Conservation (phyloP, 2,329 filamentous ascomycete genomes). For the Chaetomiaceae sp. region DNA sequence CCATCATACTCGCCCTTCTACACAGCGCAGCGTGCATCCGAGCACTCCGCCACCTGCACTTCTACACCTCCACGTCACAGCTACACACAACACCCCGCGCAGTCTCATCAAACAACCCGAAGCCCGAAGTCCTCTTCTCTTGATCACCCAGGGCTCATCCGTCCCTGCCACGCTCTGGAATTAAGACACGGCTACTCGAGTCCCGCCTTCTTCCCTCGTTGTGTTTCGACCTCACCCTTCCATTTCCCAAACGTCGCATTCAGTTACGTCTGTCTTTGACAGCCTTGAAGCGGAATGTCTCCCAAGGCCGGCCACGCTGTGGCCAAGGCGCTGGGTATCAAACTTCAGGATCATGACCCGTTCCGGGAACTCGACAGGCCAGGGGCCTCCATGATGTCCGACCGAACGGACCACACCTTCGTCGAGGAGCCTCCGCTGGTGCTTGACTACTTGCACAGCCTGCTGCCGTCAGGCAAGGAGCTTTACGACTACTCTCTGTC, state of each 20-base stretch:
- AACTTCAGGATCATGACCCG: constrained; percentile 64
- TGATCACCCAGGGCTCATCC: too few relatives aligned
- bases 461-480: constrained; percentile 56
- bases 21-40: not conserved
- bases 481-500: constrained; percentile 59
- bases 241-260: too few relatives aligned
- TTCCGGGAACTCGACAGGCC: constrained; percentile 60
- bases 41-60: not conserved
- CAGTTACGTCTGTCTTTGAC: not conserved
- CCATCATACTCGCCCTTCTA: too few relatives aligned
- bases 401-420: constrained; percentile 69
- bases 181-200: too few relatives aligned
- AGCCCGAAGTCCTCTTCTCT: too few relatives aligned
- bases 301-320: constrained; percentile 63
- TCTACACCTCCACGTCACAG: not conserved
- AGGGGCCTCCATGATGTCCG: constrained; percentile 75
- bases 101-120: not conserved
- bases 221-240: too few relatives aligned
- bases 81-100: not conserved
- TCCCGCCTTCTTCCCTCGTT: too few relatives aligned
- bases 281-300: constrained; percentile 10
- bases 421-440: constrained; percentile 76
- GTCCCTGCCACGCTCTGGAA: too few relatives aligned
- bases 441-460: constrained; percentile 63
- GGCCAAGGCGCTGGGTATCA: constrained; percentile 79